phyloP scores from a whole-genome alignment of 1,284 basidiomycete species.

The Phellopilus nigrolimitatus region DNA sequence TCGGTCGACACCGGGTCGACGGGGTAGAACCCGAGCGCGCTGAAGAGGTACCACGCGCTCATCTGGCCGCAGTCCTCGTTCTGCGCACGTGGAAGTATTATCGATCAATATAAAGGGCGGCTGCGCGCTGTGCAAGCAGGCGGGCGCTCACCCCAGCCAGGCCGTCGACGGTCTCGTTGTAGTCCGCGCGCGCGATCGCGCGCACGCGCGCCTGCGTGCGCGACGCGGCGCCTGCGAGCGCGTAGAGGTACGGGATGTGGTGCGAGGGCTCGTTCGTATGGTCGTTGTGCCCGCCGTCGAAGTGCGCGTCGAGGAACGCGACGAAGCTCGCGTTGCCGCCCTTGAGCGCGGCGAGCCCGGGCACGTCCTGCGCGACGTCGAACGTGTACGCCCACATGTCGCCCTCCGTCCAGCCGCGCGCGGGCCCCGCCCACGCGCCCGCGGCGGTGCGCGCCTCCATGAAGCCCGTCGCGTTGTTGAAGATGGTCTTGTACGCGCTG shows the following conservation, averaged over 20 bases:
- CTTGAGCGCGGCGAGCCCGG: conserved; percentile 55
- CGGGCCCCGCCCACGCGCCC: conserved; percentile 68
- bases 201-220: conserved; percentile 70
- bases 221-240: conserved; percentile 62
- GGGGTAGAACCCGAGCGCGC: conserved; percentile 81
- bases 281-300: conserved; percentile 74
- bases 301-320: conserved; percentile 69
- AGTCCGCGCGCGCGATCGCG: conserved; percentile 57
- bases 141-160: conserved; percentile 66
- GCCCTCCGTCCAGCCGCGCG: conserved; percentile 76
- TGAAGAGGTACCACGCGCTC: conserved; percentile 85
- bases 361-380: conserved; percentile 69
- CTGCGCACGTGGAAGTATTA: conserved; percentile 34
- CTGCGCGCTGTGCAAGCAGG: too few species aligned
- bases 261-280: conserved; percentile 85
- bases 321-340: conserved; percentile 67
- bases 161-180: conserved; percentile 64
- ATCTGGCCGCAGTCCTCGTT: conserved; percentile 90
- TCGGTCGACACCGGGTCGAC: conserved; percentile 73
- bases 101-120: not conserved
- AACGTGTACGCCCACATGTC: conserved; percentile 84
- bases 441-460: conserved; percentile 74
- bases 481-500: conserved; percentile 58
- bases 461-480: conserved; percentile 68
- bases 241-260: conserved; percentile 80